A percentile compares a stretch with the other conserved stretches of the same genome.
Evolutionary conservation across 2,329 filamentous ascomycete genomes (phyloP).

Genomic region (Eutypella sp.): DNA sequence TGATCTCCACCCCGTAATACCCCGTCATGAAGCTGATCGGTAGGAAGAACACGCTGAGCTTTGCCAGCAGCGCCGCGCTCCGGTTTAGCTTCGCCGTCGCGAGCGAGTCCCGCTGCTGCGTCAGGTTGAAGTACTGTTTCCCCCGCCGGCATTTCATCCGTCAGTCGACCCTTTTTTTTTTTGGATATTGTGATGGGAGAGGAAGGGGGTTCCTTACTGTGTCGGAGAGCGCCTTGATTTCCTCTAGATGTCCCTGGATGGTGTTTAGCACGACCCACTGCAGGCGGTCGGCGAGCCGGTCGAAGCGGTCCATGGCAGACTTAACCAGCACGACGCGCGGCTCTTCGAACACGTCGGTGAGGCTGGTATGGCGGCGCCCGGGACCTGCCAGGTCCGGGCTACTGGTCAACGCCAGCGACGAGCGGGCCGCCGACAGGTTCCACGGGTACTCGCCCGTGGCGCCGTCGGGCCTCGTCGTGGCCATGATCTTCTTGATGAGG

Average conservation of each 20-base stretch:
- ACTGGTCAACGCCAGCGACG: too few species aligned
- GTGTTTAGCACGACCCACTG: constrained; percentile 57
- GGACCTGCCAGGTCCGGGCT: too few species aligned
- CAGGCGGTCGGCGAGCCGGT: constrained; percentile 53
- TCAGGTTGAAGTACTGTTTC: constrained; percentile 68
- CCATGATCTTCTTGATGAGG: constrained; percentile 54
- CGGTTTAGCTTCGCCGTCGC: constrained; percentile 67
- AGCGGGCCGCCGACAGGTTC: constrained; percentile 1
- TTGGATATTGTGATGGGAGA: too few species aligned
- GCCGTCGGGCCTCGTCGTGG: constrained; percentile 26
- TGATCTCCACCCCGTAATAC: constrained; percentile 66
- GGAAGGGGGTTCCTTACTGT: constrained; percentile 46
- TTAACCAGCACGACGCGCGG: constrained; percentile 28
- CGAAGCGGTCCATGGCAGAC: constrained; percentile 52
- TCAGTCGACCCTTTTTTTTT: too few species aligned
- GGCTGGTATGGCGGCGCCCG: not conserved
- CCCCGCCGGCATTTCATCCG: not conserved
- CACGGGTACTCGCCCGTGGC: constrained; percentile 3
- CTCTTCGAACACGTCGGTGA: not conserved
- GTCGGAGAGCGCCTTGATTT: constrained; percentile 65
- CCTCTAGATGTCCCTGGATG: constrained; percentile 58
- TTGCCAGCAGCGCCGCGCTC: constrained; percentile 67
- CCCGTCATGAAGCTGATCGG: constrained; percentile 70
- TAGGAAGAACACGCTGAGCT: constrained; percentile 70
- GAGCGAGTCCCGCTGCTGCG: constrained; percentile 68